Conservation (phyloP, 352 stramenopile species). For the Globisporangium nagaii region DNA sequence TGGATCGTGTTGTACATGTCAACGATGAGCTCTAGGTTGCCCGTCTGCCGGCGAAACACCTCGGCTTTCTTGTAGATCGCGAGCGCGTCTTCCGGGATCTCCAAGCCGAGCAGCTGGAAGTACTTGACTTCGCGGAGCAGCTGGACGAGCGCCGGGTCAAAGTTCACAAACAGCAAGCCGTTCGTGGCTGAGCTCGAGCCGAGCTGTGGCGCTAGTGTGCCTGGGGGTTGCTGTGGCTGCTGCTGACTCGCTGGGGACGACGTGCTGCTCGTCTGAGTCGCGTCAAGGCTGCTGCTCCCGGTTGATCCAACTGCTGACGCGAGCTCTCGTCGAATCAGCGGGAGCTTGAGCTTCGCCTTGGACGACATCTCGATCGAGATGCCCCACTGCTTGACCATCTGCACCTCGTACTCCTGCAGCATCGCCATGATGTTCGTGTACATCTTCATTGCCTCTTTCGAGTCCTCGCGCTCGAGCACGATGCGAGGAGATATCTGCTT, state of each 20-base stretch:
- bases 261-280: neutral
- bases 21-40: conserved; percentile 90
- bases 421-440: conserved; percentile 87
- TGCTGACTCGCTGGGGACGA: neutral
- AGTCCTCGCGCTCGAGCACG: conserved; percentile 87
- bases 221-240: conserved; percentile 11
- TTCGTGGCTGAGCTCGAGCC: neutral
- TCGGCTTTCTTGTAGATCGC: conserved; percentile 91
- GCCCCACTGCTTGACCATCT: conserved; percentile 78
- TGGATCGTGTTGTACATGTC: conserved; percentile 93
- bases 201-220: neutral
- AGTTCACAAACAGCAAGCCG: conserved; percentile 82
- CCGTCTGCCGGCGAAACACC: conserved; percentile 87
- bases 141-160: conserved; percentile 86
- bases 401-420: conserved; percentile 77
- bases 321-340: conserved; percentile 64
- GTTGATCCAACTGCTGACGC: neutral
- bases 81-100: conserved; percentile 86
- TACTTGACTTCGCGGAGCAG: conserved; percentile 93
- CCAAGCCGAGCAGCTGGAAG: conserved; percentile 85
- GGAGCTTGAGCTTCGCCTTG: conserved; percentile 84
- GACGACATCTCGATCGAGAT: conserved; percentile 76
- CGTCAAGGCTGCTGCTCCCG: neutral
- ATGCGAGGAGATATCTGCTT: conserved; percentile 67
- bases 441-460: conserved; percentile 86